Conservation (phyloP, 140 eudicot genomes). For the Stevia rebaudiana region DNA sequence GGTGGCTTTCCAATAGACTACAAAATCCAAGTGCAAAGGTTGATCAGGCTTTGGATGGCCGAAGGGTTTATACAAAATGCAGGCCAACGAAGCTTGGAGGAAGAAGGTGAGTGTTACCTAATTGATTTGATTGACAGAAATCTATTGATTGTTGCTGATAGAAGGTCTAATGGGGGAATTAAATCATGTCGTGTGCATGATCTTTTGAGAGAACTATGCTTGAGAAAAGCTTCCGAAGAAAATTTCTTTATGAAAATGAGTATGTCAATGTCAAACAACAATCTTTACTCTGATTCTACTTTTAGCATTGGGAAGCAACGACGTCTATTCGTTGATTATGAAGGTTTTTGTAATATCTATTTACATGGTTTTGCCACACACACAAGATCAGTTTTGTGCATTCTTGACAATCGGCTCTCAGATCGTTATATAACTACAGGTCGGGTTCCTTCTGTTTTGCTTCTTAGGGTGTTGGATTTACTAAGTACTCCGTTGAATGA, state of each 20-base stretch:
- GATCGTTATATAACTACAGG: too few relatives aligned
- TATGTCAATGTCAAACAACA: too few relatives aligned
- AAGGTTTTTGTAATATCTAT: too few relatives aligned
- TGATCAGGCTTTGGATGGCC: slow-evolving; percentile 40
- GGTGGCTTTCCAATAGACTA: slow-evolving; percentile 29
- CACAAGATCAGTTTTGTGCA: background rate
- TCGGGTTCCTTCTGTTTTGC: background rate
- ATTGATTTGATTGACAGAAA: slow-evolving; percentile 25
- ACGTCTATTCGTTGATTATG: background rate
- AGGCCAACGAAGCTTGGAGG: slow-evolving; percentile 21
- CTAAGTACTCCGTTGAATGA: too few relatives aligned
- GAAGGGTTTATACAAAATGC: slow-evolving; percentile 32
- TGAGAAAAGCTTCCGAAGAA: background rate
- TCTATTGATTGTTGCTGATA: slow-evolving; percentile 17
- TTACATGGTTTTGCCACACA: background rate
- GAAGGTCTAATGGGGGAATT: slow-evolving; percentile 4
- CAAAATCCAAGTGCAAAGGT: slow-evolving; percentile 4
- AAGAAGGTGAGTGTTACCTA: slow-evolving; percentile 18
- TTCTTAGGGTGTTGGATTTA: slow-evolving; percentile 24
- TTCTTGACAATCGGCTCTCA: too few relatives aligned
- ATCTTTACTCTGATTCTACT: too few relatives aligned
- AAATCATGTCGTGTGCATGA: slow-evolving; percentile 31
- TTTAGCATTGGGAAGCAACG: background rate
- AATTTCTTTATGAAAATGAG: background rate
- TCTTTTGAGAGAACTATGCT: slow-evolving; percentile 25